Conservation (phyloP, 495 filamentous ascomycete genomes). For the Venustampulla echinocandica region DNA sequence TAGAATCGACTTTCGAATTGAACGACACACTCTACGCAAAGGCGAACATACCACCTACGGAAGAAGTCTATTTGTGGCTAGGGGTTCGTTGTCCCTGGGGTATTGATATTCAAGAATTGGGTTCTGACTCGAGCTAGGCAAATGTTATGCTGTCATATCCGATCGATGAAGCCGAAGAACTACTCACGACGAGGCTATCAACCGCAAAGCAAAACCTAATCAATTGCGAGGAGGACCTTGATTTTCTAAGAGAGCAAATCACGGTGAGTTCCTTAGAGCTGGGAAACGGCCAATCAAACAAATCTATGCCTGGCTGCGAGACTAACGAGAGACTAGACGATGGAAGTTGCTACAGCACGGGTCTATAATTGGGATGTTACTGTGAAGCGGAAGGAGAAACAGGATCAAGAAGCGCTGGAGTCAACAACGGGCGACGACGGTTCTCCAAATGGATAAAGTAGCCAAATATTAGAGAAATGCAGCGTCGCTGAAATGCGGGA, state of each 20-base stretch:
- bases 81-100: slow-evolving; percentile 45
- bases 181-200: slow-evolving; percentile 70
- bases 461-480: neutral
- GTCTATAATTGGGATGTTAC: slow-evolving; percentile 99
- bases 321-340: slow-evolving; percentile 53
- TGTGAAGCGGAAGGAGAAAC: slow-evolving; percentile 84
- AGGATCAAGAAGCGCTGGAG: slow-evolving; percentile 39
- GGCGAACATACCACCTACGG: slow-evolving; percentile 67
- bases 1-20: slow-evolving; percentile 90
- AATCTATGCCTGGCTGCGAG: neutral
- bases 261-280: slow-evolving; percentile 50
- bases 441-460: slow-evolving; percentile 17
- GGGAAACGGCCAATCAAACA: neutral
- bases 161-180: slow-evolving; percentile 70
- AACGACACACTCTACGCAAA: slow-evolving; percentile 94
- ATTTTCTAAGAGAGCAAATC: slow-evolving; percentile 93
- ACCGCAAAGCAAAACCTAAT: slow-evolving; percentile 67
- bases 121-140: slow-evolving; percentile 42
- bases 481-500: no score
- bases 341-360: slow-evolving; percentile 91
- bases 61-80: slow-evolving; percentile 95
- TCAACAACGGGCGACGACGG: slow-evolving; percentile 17
- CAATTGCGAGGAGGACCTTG: slow-evolving; percentile 92
- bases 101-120: neutral
- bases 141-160: slow-evolving; percentile 98